A percentile compares a stretch with the other conserved stretches of the same genome.
Evolutionary conservation across 2,329 filamentous ascomycete species (phyloP).

Genomic region (Colletotrichum sojae): DNA sequence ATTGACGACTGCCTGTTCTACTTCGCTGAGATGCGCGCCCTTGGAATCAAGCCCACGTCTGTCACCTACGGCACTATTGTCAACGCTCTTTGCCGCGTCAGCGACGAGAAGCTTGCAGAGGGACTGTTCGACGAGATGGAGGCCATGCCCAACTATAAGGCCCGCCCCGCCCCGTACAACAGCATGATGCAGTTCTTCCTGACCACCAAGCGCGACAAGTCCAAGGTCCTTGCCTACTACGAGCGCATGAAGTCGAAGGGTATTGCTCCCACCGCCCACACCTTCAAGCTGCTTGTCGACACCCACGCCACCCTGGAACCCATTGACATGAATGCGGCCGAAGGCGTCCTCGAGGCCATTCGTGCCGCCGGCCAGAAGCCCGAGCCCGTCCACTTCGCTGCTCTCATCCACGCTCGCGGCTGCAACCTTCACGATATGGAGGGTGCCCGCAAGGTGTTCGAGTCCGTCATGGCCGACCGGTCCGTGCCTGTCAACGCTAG

Average conservation of each 20-base stretch:
- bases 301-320: constrained; percentile 95
- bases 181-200: constrained; percentile 99
- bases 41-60: constrained; percentile 94
- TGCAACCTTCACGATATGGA: constrained; percentile 94
- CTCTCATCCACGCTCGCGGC: constrained; percentile 94
- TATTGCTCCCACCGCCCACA: constrained; percentile 94
- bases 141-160: constrained; percentile 98
- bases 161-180: constrained; percentile 96
- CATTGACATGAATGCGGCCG: constrained; percentile 88
- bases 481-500: constrained; percentile 83
- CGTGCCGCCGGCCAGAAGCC: constrained; percentile 80
- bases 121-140: constrained; percentile 99
- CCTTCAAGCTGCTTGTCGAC: constrained; percentile 97
- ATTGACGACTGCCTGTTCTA: constrained; percentile 99
- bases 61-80: constrained; percentile 99
- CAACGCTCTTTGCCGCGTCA: constrained; percentile 96
- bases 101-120: constrained; percentile 97
- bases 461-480: constrained; percentile 79
- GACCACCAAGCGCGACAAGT: constrained; percentile 95
- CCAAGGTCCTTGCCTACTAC: constrained; percentile 94
- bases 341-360: constrained; percentile 85
- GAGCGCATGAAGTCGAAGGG: constrained; percentile 91
- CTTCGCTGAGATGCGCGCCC: constrained; percentile 95
- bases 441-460: constrained; percentile 85
- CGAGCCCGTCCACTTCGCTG: constrained; percentile 95